These are phyloP conservation scores for Nakazawaea wyomingensis DNA, from an alignment of 805 yeast genomes.

Conservation along the genomic window DNA sequence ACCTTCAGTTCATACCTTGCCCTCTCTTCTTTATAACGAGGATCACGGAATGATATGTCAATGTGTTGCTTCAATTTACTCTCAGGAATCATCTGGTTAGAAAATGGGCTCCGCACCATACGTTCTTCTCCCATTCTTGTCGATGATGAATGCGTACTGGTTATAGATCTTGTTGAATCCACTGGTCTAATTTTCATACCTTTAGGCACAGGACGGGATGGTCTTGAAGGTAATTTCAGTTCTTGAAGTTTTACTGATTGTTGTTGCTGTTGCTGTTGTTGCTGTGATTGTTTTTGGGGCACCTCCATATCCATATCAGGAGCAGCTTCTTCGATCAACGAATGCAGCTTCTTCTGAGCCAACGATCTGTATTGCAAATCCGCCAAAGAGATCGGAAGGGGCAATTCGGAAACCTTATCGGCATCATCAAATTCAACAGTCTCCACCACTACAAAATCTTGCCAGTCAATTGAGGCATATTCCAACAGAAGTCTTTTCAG, in stretches of 20 bases:
- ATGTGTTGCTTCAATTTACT: constrained; percentile 67
- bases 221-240: neutral
- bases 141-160: constrained; percentile 28
- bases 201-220: constrained; percentile 22
- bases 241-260: constrained; percentile 1
- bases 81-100: constrained; percentile 67
- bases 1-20: constrained; percentile 55
- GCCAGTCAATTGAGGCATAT: constrained; percentile 84
- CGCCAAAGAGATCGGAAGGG: constrained; percentile 49
- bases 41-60: constrained; percentile 66
- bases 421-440: constrained; percentile 59
- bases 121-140: constrained; percentile 12
- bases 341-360: constrained; percentile 39
- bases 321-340: constrained; percentile 36
- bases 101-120: constrained; percentile 70
- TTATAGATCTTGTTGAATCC: constrained; percentile 64
- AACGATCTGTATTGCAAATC: constrained; percentile 61
- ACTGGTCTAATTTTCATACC: constrained; percentile 54
- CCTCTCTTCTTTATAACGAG: constrained; percentile 67
- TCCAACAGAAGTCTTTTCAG: constrained; percentile 38
- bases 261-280: neutral
- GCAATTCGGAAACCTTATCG: constrained; percentile 53
- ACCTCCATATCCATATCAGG: constrained; percentile 27
- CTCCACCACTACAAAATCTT: constrained; percentile 68
- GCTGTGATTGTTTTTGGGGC: neutral